These are phyloP conservation scores for Poa annua DNA, from an alignment of 176 grass and related monocot species.

Conservation along the genomic window DNA sequence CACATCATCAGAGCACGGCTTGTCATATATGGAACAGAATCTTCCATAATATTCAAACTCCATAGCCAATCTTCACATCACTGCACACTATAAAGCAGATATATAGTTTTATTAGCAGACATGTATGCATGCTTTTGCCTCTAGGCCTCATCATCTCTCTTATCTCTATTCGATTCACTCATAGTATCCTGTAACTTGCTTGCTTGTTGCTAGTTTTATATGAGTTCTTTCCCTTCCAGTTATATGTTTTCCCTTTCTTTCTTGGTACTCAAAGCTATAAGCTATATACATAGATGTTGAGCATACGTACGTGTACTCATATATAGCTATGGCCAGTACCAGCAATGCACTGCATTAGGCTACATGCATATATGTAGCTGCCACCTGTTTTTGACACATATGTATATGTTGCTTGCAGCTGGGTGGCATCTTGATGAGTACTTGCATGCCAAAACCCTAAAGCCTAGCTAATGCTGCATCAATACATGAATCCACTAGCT, in stretches of 20 bases:
- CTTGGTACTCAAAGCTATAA: slow-evolving; percentile 24
- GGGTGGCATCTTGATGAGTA: slow-evolving; percentile 47
- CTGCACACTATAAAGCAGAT: slow-evolving; percentile 30
- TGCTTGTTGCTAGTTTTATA: slow-evolving; percentile 36
- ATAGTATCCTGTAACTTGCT: slow-evolving; percentile 12
- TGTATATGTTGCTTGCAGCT: slow-evolving; percentile 51
- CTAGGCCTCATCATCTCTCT: slow-evolving; percentile 31
- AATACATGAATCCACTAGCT: slow-evolving; percentile 18
- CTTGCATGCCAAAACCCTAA: slow-evolving; percentile 50
- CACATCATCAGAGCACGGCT: slow-evolving; percentile 59
- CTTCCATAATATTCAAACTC: slow-evolving; percentile 86
- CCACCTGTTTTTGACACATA: slow-evolving; percentile 43
- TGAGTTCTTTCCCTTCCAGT: neutral
- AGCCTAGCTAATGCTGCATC: slow-evolving; percentile 22
- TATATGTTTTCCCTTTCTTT: neutral
- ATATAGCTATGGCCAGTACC: slow-evolving; percentile 26
- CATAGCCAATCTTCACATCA: slow-evolving; percentile 49
- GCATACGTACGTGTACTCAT: neutral
- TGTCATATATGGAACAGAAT: slow-evolving; percentile 92
- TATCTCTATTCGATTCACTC: neutral
- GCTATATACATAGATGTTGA: neutral
- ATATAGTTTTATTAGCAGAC: slow-evolving; percentile 29
- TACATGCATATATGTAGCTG: slow-evolving; percentile 25
- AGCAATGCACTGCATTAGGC: slow-evolving; percentile 23
- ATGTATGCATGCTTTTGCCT: slow-evolving; percentile 26